A percentile compares a stretch with the other conserved stretches of the same genome.
These are phyloP conservation scores for Priceomyces carsonii DNA, from an alignment of 805 yeast species.

Conservation along the genomic window DNA sequence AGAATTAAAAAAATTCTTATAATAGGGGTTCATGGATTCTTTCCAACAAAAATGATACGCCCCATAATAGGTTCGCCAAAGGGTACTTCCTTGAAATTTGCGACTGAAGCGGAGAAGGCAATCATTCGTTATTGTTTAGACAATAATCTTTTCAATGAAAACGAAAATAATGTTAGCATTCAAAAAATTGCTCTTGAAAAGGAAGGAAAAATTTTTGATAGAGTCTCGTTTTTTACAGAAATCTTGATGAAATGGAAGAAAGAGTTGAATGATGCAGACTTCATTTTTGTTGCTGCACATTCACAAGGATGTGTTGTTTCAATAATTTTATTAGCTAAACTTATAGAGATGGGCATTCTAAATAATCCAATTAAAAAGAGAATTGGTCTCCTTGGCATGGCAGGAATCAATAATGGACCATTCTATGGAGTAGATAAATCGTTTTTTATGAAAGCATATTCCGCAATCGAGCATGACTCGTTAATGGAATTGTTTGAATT, in stretches of 20 bases:
- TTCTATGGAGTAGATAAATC: conserved; percentile 87
- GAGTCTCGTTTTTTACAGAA: conserved; percentile 79
- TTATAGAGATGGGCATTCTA: conserved; percentile 57
- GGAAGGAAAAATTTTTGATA: conserved; percentile 85
- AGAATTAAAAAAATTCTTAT: conserved; percentile 64
- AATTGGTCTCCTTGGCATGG: conserved; percentile 86
- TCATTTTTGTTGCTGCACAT: conserved; percentile 88
- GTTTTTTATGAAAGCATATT: conserved; percentile 80
- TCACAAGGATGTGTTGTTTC: conserved; percentile 97
- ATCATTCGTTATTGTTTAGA: conserved; percentile 61
- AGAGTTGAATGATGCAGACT: conserved; percentile 69
- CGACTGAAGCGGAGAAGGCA: conserved; percentile 84
- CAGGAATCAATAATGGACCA: conserved; percentile 94
- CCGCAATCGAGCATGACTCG: conserved; percentile 87
- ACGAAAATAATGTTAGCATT: conserved; percentile 45
- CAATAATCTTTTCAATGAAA: conserved; percentile 34
- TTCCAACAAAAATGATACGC: conserved; percentile 83
- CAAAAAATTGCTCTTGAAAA: conserved; percentile 92
- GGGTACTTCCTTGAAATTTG: conserved; percentile 90
- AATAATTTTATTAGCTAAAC: conserved; percentile 69
- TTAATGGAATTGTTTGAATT: conserved; percentile 84
- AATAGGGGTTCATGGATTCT: conserved; percentile 95
- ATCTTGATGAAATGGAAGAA: conserved; percentile 67
- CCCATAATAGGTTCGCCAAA: conserved; percentile 94
- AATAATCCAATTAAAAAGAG: conserved; percentile 42